Percentiles rank a stretch among this genome's conserved stretches.
Evolutionary conservation across 768 basidiomycete genomes (phyloP).

Genomic region (Agaricus subrufescens): DNA sequence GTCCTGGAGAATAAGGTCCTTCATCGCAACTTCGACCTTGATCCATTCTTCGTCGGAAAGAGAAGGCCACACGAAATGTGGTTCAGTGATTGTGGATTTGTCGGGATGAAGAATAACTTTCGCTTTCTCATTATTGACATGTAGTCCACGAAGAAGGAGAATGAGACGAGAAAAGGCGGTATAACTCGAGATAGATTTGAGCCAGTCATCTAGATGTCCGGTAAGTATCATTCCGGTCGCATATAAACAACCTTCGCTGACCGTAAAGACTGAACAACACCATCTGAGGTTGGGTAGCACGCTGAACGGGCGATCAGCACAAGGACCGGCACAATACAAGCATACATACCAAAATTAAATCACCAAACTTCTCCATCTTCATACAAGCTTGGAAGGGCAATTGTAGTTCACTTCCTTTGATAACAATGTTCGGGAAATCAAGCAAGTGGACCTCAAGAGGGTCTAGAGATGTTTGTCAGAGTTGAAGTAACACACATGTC

Average conservation of each 20-base stretch:
- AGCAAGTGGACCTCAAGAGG: conserved; percentile 97
- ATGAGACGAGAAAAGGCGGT: conserved; percentile 98
- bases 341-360: conserved; percentile 77
- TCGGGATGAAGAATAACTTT: conserved; percentile 98
- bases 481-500: background rate
- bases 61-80: conserved; percentile 97
- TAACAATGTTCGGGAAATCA: conserved; percentile 99
- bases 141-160: conserved; percentile 91
- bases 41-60: conserved; percentile 96
- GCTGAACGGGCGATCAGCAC: conserved; percentile 34
- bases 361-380: conserved; percentile 99
- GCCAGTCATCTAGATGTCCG: conserved; percentile 77
- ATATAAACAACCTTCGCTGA: conserved; percentile 20
- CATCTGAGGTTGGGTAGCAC: conserved; percentile 99
- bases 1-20: conserved; percentile 93
- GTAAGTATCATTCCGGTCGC: background rate
- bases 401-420: conserved; percentile 97
- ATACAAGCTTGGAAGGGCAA: conserved; percentile 99
- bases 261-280: conserved; percentile 96
- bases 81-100: conserved; percentile 94
- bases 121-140: conserved; percentile 99
- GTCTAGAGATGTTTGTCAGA: conserved; percentile 37
- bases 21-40: conserved; percentile 97
- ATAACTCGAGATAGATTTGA: conserved; percentile 98
- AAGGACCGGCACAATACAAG: background rate